phyloP scores from a whole-genome alignment of 176 grass and related monocot genomes.

The Avena eriantha region DNA sequence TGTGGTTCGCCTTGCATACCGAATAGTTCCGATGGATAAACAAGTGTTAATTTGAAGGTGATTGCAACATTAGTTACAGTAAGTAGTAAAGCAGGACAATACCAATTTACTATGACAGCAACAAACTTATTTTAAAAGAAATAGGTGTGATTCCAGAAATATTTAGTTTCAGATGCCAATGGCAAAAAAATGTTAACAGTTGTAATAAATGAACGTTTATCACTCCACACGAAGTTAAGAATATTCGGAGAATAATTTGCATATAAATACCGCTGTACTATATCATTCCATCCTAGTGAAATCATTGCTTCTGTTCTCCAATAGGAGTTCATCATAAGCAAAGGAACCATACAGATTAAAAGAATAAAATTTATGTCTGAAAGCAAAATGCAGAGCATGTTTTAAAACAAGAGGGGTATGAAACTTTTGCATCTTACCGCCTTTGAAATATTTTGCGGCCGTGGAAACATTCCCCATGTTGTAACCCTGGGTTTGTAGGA shows the following conservation, averaged over 20 bases:
- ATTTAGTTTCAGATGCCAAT: neutral
- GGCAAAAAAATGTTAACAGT: neutral
- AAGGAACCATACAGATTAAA: neutral
- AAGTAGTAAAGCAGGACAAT: neutral
- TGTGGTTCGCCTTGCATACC: neutral
- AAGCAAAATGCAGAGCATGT: neutral
- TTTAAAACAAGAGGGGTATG: slow-evolving; percentile 16
- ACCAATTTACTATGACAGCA: neutral
- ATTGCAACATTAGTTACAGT: neutral
- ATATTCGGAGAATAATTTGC: neutral
- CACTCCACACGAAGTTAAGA: neutral
- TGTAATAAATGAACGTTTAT: neutral
- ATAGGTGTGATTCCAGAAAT: neutral
- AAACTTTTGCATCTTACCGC: slow-evolving; percentile 46
- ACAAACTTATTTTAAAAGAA: neutral
- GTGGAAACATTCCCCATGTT: slow-evolving; percentile 62
- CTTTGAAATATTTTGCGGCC: slow-evolving; percentile 63
- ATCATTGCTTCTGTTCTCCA: neutral
- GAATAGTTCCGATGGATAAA: slow-evolving; percentile 1
- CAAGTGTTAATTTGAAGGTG: neutral
- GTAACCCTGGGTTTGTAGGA: slow-evolving; percentile 52
- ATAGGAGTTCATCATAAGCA: neutral
- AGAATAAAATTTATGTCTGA: neutral
- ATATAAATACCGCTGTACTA: neutral
- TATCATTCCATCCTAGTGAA: neutral